A percentile compares a stretch with the other conserved stretches of the same genome.
Conservation (phyloP, 2,329 filamentous ascomycete genomes). For the Verticillium alfalfae region DNA sequence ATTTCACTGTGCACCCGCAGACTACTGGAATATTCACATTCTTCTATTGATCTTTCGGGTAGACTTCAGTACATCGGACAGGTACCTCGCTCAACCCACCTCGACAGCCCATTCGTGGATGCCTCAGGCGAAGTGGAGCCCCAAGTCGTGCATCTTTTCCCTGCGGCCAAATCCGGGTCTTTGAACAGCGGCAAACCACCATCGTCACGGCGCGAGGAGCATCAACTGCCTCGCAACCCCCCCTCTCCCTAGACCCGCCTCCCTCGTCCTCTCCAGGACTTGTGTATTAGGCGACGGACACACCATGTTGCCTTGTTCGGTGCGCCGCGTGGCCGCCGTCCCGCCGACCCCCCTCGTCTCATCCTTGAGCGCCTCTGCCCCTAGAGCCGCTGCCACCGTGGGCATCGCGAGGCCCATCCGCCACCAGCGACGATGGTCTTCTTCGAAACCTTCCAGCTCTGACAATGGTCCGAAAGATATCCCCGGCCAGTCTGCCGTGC, state of each 20-base stretch:
- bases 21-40: background rate
- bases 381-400: slow-evolving; percentile 29
- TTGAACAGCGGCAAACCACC: slow-evolving; percentile 18
- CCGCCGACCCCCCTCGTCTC: slow-evolving; percentile 39
- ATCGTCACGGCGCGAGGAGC: slow-evolving; percentile 20
- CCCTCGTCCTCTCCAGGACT: slow-evolving; percentile 4
- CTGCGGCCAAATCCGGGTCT: slow-evolving; percentile 29
- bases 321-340: slow-evolving; percentile 46
- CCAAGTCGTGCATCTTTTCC: slow-evolving; percentile 24
- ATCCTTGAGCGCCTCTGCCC: slow-evolving; percentile 31
- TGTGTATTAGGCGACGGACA: slow-evolving; percentile 15
- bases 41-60: background rate
- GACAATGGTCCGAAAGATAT: slow-evolving; percentile 49
- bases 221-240: background rate
- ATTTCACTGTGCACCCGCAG: background rate
- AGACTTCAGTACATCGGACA: background rate
- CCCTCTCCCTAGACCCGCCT: background rate
- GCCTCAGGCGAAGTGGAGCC: slow-evolving; percentile 9
- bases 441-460: slow-evolving; percentile 58
- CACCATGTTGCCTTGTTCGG: slow-evolving; percentile 49
- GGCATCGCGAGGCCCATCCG: slow-evolving; percentile 13
- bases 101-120: slow-evolving; percentile 1
- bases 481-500: slow-evolving; percentile 39
- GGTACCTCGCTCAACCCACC: background rate
- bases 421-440: slow-evolving; percentile 53